These are phyloP conservation scores for Mortierella sp. DNA, from an alignment of 371 early-diverging fungal species.

Conservation along the genomic window DNA sequence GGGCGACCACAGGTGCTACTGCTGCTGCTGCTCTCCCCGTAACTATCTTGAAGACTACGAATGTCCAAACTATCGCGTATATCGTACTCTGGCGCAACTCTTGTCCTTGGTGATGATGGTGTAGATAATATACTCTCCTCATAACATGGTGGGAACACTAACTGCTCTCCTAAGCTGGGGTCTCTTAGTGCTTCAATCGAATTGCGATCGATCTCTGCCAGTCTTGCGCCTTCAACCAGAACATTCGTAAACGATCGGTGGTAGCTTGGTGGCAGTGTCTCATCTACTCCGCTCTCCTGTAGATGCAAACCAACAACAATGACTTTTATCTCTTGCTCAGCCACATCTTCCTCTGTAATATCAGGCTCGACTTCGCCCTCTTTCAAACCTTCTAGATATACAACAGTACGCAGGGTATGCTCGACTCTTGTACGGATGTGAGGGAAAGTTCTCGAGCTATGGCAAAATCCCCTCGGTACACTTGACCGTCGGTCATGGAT, in stretches of 20 bases:
- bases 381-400: slow-evolving; percentile 6
- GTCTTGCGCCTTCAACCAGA: slow-evolving; percentile 10
- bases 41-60: slow-evolving; percentile 7
- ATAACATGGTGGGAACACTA: slow-evolving; percentile 1
- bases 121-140: slow-evolving; percentile 19
- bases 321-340: slow-evolving; percentile 7
- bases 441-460: slow-evolving; percentile 6
- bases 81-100: neutral
- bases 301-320: slow-evolving; percentile 10
- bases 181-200: slow-evolving; percentile 25
- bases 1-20: neutral
- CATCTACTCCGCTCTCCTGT: neutral
- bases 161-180: neutral
- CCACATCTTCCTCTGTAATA: slow-evolving; percentile 3
- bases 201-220: slow-evolving; percentile 22
- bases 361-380: neutral
- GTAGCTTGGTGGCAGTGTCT: slow-evolving; percentile 23
- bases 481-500: neutral
- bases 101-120: slow-evolving; percentile 6
- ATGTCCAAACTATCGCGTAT: slow-evolving; percentile 7
- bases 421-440: slow-evolving; percentile 3
- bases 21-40: neutral
- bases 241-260: slow-evolving; percentile 20
- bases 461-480: slow-evolving; percentile 18
- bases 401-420: slow-evolving; percentile 12